Base-by-base conservation (phyloP, 192 early-diverging fungal species). In the Gigaspora rosea region DNA sequence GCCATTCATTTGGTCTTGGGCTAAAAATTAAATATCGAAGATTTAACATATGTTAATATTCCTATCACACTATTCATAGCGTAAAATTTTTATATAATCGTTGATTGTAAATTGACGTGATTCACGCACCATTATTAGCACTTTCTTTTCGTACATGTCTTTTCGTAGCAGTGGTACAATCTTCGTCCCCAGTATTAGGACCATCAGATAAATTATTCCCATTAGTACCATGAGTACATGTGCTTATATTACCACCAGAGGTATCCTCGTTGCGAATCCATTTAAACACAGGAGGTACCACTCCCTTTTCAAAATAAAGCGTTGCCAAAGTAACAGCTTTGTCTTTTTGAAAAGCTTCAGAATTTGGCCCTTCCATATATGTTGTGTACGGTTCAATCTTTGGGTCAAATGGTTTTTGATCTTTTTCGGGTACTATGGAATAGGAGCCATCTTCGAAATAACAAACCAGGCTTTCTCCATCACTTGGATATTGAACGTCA, bases 401-500 rank as follows among this genome's bases (percentile, higher is more conserved):
- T 46, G 76, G 65, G 18, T 78, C 76, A 59, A 78, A 78, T 15
- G 76, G 66, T 13, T n/a, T 11, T 47, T 49, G 69, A 57, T 56
- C 76, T 56, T 70, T 54, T 71, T 78, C 76, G 10, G 76, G 22
- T 47, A 78, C 76, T 27, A 61, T 73, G 4, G 76, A 78, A 70
- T 77, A 90, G 6, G 87, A 89, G 15, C 79, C 88, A 58, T 90
- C 88, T 79, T 90, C 88, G 80, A 90, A 90, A 75, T 90, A 90
- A 75, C 86, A 87, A 13, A 90, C 88, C 35, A 90, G 81, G 36
- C 81, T 83, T 79, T 90, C 88, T 50, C 87, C 86, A 13, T 78
- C 79, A 71, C 73, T 75, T 4, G 88, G 88, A 47, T 84, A 77
- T n/a, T 77, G 62, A 12, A 86, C 76, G 48, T 84, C 79, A 47